A percentile compares a stretch with the other conserved stretches of the same genome.
Conservation (phyloP, 2,329 filamentous ascomycete species). For the Pyrenochaeta sp. region DNA sequence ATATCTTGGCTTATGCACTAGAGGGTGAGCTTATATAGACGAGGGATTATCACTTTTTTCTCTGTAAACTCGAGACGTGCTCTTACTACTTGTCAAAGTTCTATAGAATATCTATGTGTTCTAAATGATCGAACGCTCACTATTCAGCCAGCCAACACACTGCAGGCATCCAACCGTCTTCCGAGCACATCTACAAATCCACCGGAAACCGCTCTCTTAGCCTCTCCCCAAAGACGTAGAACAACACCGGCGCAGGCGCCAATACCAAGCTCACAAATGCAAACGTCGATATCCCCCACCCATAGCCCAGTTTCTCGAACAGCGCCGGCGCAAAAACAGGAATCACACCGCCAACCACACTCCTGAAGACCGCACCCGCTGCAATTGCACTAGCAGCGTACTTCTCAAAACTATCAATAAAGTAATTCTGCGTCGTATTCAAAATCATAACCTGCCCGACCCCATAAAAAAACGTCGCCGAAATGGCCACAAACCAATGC, state of each 20-base stretch:
- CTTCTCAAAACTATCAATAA: conserved; percentile 60
- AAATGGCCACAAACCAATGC: conserved; percentile 53
- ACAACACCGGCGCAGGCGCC: conserved; percentile 58
- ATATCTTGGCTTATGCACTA: no score
- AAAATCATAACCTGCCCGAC: conserved; percentile 62
- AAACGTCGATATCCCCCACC: conserved; percentile 60
- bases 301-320: conserved; percentile 56
- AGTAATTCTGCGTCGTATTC: conserved; percentile 63
- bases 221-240: conserved; percentile 56
- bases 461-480: conserved; percentile 58
- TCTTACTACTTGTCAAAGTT: no score
- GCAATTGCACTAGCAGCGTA: conserved; percentile 61
- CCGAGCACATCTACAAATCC: conserved; percentile 28
- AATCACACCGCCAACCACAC: conserved; percentile 56
- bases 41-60: no score
- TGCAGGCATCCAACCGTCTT: no score
- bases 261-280: conserved; percentile 54
- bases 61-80: no score
- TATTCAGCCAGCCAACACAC: no score
- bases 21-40: no score
- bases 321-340: conserved; percentile 55
- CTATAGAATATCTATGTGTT: no score
- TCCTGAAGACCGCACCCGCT: conserved; percentile 57
- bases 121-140: no score
- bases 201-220: conserved; percentile 54